Conservation (phyloP, 331 rosid species). For the Malus hybrid region DNA sequence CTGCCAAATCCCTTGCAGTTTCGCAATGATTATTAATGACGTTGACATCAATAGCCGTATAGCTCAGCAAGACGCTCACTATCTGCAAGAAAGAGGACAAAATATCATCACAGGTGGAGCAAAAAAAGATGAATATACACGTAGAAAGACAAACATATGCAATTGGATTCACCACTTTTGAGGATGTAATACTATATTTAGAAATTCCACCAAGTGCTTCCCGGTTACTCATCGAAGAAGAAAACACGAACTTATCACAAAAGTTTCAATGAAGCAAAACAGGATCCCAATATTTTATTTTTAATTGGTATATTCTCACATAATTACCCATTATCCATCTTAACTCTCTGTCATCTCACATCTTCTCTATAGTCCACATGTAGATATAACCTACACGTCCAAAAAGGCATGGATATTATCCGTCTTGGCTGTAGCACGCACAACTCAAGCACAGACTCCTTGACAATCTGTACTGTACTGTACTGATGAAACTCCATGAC, state of each 20-base stretch:
- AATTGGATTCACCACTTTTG: background rate
- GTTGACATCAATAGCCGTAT: slow-evolving; percentile 56
- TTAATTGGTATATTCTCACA: background rate
- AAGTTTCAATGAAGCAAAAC: background rate
- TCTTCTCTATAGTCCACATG: too few relatives aligned
- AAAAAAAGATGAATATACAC: background rate
- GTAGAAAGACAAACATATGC: background rate
- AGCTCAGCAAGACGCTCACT: slow-evolving; percentile 52
- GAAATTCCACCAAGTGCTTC: background rate
- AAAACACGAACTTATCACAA: background rate
- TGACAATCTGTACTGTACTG: background rate
- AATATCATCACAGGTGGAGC: slow-evolving; percentile 3
- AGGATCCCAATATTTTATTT: background rate
- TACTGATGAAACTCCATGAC: background rate
- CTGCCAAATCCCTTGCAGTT: slow-evolving; percentile 94
- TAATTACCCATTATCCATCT: background rate
- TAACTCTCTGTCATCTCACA: too few relatives aligned
- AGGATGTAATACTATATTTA: background rate
- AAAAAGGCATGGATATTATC: too few relatives aligned
- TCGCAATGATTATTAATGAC: slow-evolving; percentile 69
- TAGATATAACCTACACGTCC: too few relatives aligned
- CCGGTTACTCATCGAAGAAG: background rate
- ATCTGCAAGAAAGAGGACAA: slow-evolving; percentile 41
- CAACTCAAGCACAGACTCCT: background rate
- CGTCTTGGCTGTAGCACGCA: too few relatives aligned